Base-by-base conservation (phyloP, 768 basidiomycete genomes). In the Xerocomellus dryophilus region DNA sequence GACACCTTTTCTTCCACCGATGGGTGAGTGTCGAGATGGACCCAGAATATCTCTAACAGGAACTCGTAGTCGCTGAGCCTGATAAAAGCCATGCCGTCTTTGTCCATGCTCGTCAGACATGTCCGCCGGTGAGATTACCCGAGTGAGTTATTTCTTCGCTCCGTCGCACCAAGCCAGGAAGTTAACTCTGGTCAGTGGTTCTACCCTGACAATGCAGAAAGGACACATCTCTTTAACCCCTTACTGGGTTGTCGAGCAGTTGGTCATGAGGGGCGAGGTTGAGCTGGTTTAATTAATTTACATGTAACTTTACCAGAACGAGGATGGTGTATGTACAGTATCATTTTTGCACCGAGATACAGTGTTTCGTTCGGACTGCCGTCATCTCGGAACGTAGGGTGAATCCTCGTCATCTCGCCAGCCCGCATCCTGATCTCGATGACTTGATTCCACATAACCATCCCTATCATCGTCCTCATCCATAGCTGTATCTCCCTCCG, bases 141-240 rank as follows among this genome's bases (percentile, higher is more conserved):
- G 86, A 89, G 88, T 90, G 61, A 47, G 86, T 72, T 17, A 8
- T 42, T 4, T 31, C 41, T 49, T 43, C 7, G 7, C 31, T 52
- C 10, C 29, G 23, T 46, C 15, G 9, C 14, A 41, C 25, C 27
- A 39, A 41, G 25, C 51, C 29, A 41, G 17, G 1, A 31, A 10
- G 9, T 21, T 59, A 23, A 60, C 50, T 48, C 20, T 31, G 20
- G 47, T 25, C 62, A 87, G 94, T 55, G 91, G 91, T 25, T 80
- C 83, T 32, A 72, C 79, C 31, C 68, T 93, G 51, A 83, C 88
- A 35, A 83, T 96, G 78, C 76, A 81, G 47, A 88, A 86, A 62
- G 91, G 87, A 9, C 86, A 90, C 55, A 91, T 94, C 51, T 88
- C 90, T 39, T 65, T 96, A 17, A 78, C 88, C 17, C 87, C 85